These are phyloP conservation scores for Leccinum variabile DNA, from an alignment of 1,284 basidiomycete species.

Conservation along the genomic window DNA sequence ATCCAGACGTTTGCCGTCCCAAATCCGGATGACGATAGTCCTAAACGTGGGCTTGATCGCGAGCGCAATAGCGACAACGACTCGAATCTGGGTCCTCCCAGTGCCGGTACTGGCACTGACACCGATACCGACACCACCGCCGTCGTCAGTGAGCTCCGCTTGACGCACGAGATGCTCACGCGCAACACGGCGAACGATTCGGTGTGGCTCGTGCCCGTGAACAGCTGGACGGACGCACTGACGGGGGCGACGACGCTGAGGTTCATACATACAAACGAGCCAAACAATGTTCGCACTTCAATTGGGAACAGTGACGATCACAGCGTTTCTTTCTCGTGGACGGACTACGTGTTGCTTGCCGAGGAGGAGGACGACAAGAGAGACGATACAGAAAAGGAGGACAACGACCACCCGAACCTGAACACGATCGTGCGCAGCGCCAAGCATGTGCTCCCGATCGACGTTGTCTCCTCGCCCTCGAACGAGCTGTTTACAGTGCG, in stretches of 20 bases:
- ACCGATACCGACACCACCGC: background rate
- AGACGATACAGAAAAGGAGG: background rate
- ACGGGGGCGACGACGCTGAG: background rate
- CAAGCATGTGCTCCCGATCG: slow-evolving; percentile 16
- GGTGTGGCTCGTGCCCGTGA: slow-evolving; percentile 10
- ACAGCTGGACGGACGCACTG: background rate
- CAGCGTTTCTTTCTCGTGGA: background rate
- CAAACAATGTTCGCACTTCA: background rate
- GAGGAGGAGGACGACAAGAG: background rate
- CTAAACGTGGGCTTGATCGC: slow-evolving; percentile 3
- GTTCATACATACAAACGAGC: background rate
- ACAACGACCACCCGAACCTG: background rate
- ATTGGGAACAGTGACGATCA: background rate
- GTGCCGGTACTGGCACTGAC: background rate
- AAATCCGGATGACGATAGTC: background rate
- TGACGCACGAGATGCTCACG: slow-evolving; percentile 19
- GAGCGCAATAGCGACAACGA: background rate
- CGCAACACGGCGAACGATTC: slow-evolving; percentile 10
- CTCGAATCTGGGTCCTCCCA: background rate
- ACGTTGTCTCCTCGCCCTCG: background rate
- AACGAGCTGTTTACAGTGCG: slow-evolving; percentile 17
- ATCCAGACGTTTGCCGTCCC: slow-evolving; percentile 25
- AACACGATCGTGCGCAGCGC: slow-evolving; percentile 12
- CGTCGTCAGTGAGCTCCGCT: slow-evolving; percentile 21
- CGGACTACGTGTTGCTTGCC: background rate